phyloP scores from a whole-genome alignment of 1,284 basidiomycete genomes.

The Vanrija humicola region DNA sequence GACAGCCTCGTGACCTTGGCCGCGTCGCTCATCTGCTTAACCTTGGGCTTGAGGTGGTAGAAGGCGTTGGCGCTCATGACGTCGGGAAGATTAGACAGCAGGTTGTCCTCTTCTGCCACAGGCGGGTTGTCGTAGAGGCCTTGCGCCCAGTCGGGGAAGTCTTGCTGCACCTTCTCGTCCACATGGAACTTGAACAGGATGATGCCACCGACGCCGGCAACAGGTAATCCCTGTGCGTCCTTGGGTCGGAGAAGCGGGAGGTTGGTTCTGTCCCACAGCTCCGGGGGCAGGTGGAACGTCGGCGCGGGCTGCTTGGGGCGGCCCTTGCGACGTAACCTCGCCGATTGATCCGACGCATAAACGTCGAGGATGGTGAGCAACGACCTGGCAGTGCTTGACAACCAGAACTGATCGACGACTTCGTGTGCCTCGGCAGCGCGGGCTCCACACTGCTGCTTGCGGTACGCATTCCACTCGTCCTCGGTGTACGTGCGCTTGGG shows the following conservation, averaged over 20 bases:
- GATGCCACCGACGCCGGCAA: conserved; percentile 29
- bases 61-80: conserved; percentile 31
- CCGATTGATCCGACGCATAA: conserved; percentile 30
- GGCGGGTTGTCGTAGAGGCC: conserved; percentile 46
- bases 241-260: conserved; percentile 37
- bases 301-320: conserved; percentile 42
- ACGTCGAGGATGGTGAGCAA: conserved; percentile 38
- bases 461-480: conserved; percentile 44
- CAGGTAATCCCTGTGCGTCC: conserved; percentile 34
- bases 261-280: conserved; percentile 35
- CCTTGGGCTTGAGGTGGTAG: conserved; percentile 21
- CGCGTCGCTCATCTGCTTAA: conserved; percentile 21
- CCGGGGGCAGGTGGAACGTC: conserved; percentile 41
- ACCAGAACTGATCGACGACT: conserved; percentile 44
- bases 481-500: conserved; percentile 36
- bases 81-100: conserved; percentile 27
- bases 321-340: conserved; percentile 34
- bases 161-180: conserved; percentile 32
- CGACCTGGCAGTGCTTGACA: conserved; percentile 28
- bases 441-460: conserved; percentile 28
- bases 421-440: conserved; percentile 38
- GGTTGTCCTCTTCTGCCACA: conserved; percentile 32
- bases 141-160: conserved; percentile 41
- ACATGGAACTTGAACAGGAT: conserved; percentile 46
- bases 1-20: conserved; percentile 14